Evolutionary conservation across 2,329 filamentous ascomycete genomes (phyloP), one percentile per base, ranked within the genome.

Genomic region (Ophiostoma pallidulum): DNA sequence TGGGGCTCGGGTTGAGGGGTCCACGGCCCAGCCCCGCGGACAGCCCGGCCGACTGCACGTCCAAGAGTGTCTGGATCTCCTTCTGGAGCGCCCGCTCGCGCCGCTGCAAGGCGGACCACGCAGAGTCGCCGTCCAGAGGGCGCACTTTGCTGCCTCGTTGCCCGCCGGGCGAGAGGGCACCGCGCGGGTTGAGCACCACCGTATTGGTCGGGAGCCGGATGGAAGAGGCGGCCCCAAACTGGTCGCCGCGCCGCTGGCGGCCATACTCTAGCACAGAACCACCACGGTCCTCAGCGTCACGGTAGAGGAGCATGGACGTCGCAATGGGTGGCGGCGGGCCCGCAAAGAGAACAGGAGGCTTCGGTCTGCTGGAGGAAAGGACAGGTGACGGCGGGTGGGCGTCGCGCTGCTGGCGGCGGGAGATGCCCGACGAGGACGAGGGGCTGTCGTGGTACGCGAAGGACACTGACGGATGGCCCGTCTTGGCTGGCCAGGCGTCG

Each of bases 321-420:
- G 69, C 65, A 48, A 77, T 75, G 4, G 73, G 73, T 1, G 73
- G 71, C 0, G 73, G 73, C 0, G 73, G 73, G 1, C 72, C 71
- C 3, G 62, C 57, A 48, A 75, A 76, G 38, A 75, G 63, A 3
- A 60, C 51, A 2, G 47, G 49, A 13, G 58, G 64, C 19, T 22
- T 31, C 33, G 19, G 18, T 28, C 4, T 36, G 16, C 7, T 14
- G 39, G 20, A 35, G 33, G 9, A 20, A 20, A 39, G 35, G 14
- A 7, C 31, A 31, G 31, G 45, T 26, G 37, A 40, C 36, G 22
- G 36, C 37, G 19, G 22, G 22, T 33, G 45, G 16, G 28, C 35
- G 24, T 13, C 44, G 28, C 29, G 37, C 43, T 31, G 45, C 41
- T 8, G 47, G 38, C 8, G 43, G 12, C 50, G 54, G 4, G 53